These are phyloP conservation scores for Blastobotrys serpentis DNA, from an alignment of 1,139 yeast genomes.

Conservation along the genomic window DNA sequence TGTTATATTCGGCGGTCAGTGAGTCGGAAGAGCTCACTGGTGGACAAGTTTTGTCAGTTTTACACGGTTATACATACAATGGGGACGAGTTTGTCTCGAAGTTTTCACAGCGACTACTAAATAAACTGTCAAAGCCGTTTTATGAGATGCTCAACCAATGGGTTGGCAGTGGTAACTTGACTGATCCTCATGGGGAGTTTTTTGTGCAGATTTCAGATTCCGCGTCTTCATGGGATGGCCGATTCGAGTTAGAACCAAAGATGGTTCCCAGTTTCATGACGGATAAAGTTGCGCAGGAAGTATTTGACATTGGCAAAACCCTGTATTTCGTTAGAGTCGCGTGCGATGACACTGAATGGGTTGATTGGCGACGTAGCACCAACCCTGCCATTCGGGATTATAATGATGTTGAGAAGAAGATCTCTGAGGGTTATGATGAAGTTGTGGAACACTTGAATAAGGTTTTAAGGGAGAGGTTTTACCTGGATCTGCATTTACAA, in stretches of 20 bases:
- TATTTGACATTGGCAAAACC: slow-evolving; percentile 77
- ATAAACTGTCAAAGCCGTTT: slow-evolving; percentile 58
- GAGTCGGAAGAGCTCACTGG: slow-evolving; percentile 47
- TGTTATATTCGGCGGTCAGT: slow-evolving; percentile 46
- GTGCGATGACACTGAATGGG: slow-evolving; percentile 64
- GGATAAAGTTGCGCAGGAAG: slow-evolving; percentile 48
- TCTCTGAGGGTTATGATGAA: slow-evolving; percentile 56
- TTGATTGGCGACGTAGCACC: slow-evolving; percentile 40
- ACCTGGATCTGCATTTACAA: slow-evolving; percentile 53
- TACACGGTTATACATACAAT: slow-evolving; percentile 53
- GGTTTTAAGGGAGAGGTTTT: slow-evolving; percentile 51
- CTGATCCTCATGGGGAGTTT: slow-evolving; percentile 60
- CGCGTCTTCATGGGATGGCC: slow-evolving; percentile 34
- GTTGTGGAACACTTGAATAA: slow-evolving; percentile 54
- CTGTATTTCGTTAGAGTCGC: slow-evolving; percentile 63
- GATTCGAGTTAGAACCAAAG: slow-evolving; percentile 35
- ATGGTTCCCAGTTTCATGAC: slow-evolving; percentile 63
- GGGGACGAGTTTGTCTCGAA: slow-evolving; percentile 59
- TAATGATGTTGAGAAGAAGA: slow-evolving; percentile 45
- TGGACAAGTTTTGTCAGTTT: slow-evolving; percentile 54
- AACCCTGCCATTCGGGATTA: slow-evolving; percentile 26
- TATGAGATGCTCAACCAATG: slow-evolving; percentile 61
- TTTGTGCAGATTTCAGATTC: slow-evolving; percentile 46
- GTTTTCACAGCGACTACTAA: slow-evolving; percentile 49
- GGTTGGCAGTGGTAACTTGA: slow-evolving; percentile 67